phyloP scores from a whole-genome alignment of 441 rosid genomes.

The Brassica hybrid region DNA sequence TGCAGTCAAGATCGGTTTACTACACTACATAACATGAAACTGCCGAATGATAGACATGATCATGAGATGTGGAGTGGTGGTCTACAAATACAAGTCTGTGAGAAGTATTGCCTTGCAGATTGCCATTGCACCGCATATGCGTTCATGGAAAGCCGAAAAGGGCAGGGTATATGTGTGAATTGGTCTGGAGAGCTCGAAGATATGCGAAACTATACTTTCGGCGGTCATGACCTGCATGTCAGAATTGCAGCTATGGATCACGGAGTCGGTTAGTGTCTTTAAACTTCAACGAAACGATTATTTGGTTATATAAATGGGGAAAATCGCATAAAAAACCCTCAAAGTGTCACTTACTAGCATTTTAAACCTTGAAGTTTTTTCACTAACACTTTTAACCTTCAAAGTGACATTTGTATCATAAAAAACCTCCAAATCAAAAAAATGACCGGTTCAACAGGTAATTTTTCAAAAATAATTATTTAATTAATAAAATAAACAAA shows the following conservation, averaged over 20 bases:
- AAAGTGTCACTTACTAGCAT: no score
- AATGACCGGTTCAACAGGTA: no score
- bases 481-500: no score
- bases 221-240: slow-evolving; percentile 3
- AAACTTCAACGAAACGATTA: neutral
- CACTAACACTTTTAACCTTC: no score
- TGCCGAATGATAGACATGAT: neutral
- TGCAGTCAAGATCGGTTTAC: neutral
- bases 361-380: no score
- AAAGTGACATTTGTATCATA: no score
- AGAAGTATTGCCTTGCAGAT: neutral
- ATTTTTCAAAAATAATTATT: no score
- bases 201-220: neutral
- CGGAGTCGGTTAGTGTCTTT: neutral
- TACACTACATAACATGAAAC: neutral
- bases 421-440: no score
- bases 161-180: neutral
- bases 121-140: neutral
- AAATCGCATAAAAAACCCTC: no score
- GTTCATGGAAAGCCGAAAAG: neutral
- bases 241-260: neutral
- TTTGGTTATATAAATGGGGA: neutral
- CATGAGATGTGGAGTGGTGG: neutral
- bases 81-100: neutral
- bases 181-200: slow-evolving; percentile 1